Percentiles rank a stretch among this genome's conserved stretches.
These are phyloP conservation scores for Penicillium oxalicum DNA, from an alignment of 2,329 filamentous ascomycete genomes.

Conservation along the genomic window DNA sequence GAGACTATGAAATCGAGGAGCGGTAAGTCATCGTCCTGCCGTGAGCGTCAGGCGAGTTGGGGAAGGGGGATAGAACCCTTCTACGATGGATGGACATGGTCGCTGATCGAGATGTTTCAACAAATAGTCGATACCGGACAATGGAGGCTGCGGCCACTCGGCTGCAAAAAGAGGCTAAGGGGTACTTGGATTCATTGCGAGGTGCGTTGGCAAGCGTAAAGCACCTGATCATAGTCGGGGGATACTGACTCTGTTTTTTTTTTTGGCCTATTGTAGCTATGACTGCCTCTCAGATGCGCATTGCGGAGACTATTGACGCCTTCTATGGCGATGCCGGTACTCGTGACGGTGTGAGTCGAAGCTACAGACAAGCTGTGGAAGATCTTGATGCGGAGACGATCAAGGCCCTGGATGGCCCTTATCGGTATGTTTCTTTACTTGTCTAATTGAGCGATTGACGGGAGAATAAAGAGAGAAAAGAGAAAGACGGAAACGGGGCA, in stretches of 20 bases:
- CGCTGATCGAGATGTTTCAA: conserved; percentile 6
- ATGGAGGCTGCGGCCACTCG: conserved; percentile 93
- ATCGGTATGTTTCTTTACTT: conserved; percentile 51
- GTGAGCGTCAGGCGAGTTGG: too few relatives aligned
- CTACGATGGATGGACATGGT: neutral
- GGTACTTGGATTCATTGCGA: conserved; percentile 91
- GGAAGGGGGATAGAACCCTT: too few relatives aligned
- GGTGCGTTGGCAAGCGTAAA: conserved; percentile 45
- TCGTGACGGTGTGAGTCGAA: conserved; percentile 88
- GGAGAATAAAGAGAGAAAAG: neutral
- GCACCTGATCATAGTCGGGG: too few relatives aligned
- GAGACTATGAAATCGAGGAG: conserved; percentile 97
- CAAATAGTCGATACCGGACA: conserved; percentile 76
- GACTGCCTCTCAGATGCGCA: conserved; percentile 98
- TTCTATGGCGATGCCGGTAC: conserved; percentile 97
- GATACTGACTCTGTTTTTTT: neutral
- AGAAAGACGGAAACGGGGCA: too few relatives aligned
- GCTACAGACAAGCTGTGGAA: conserved; percentile 97
- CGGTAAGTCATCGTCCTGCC: conserved; percentile 46
- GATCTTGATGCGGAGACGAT: conserved; percentile 97
- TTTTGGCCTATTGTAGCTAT: conserved; percentile 58
- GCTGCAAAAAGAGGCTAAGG: conserved; percentile 95
- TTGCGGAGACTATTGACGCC: conserved; percentile 97
- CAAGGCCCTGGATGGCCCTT: conserved; percentile 94
- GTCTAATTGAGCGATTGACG: too few relatives aligned